A percentile compares a stretch with the other conserved stretches of the same genome.
Conservation (phyloP, 371 early-diverging fungal species). For the Mucor mucedo region DNA sequence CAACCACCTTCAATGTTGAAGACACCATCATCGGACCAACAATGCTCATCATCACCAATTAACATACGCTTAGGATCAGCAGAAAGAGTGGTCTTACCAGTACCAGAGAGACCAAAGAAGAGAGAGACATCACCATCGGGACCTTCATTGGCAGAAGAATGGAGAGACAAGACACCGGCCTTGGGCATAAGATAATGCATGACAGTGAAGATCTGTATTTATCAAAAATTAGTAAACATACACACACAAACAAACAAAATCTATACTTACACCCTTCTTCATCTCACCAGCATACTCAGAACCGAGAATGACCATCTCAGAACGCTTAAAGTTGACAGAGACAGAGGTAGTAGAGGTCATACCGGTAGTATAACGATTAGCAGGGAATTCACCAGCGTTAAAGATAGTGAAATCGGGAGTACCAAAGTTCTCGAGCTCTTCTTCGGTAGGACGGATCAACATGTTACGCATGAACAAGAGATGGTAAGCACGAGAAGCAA, state of each 20-base stretch:
- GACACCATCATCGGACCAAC: slow-evolving; percentile 95
- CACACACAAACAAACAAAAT: too few species aligned
- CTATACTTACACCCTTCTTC: slow-evolving; percentile 90
- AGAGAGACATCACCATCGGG: slow-evolving; percentile 91
- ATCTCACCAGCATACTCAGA: slow-evolving; percentile 99
- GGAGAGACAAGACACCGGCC: slow-evolving; percentile 94
- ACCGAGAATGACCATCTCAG: slow-evolving; percentile 91
- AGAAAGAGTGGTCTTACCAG: slow-evolving; percentile 97
- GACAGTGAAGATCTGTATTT: slow-evolving; percentile 82
- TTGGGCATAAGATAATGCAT: slow-evolving; percentile 99
- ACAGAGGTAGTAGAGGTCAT: slow-evolving; percentile 96
- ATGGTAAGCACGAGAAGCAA: slow-evolving; percentile 96
- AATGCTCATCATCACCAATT: slow-evolving; percentile 99
- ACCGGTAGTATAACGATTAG: slow-evolving; percentile 94
- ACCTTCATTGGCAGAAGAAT: slow-evolving; percentile 96
- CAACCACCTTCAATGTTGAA: slow-evolving; percentile 99
- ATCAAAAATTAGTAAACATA: neutral
- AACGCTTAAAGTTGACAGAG: slow-evolving; percentile 86
- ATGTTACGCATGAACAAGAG: slow-evolving; percentile 98
- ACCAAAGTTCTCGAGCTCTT: slow-evolving; percentile 90
- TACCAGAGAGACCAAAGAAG: slow-evolving; percentile 98
- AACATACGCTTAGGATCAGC: slow-evolving; percentile 93
- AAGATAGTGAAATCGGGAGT: slow-evolving; percentile 97
- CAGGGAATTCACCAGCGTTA: slow-evolving; percentile 98
- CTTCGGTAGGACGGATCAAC: slow-evolving; percentile 95